Base-by-base conservation (phyloP, 2,329 filamentous ascomycete genomes). In the Talaromyces rugulosus region DNA sequence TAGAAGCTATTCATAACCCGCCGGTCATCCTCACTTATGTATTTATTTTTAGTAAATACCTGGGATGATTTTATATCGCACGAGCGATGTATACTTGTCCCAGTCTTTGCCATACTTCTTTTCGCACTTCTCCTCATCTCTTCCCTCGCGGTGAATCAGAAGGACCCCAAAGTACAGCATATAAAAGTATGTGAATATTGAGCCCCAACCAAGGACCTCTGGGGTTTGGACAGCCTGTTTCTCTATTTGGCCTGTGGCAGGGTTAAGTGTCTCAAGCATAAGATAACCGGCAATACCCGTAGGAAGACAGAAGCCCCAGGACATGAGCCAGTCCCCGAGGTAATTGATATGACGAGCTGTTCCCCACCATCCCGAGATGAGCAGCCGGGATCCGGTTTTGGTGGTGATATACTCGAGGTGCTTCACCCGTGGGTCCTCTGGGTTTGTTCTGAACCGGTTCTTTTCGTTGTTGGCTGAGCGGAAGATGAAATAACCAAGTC, bases 271-370 rank as follows among this genome's bases (percentile, higher is more conserved):
- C 56, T 82, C 80, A 52, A 83, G 77, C 57, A 96, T 87, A 47
- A 88, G 80, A 74, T 94, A 96, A 12, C 93, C 93, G 0, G 92
- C 89, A 63, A 96, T 75, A 0, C 91, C 90, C 0, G 93, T 96
- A 1, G 94, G 93, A 51, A 97, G 82, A 66, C 87, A 91, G 77
- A 95, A 97, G 0, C 92, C 87, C 91, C 92, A 97, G 8, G 89
- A 86, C 86, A 96, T 93, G 67, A 95, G 83, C 93, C 93, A 97
- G 79, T 98, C 94, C 58, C 93, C 94, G 0, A 96, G 78, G 77
- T 98, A 97, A 80, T 97, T 98, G 82, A 97, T 94, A 77, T 98
- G 94, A 50, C 94, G 87, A 0, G 93, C 90, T 27, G 86, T 82
- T 51, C 94, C 94, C 94, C 94, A 97, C 94, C 94, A 98, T 61